These are phyloP conservation scores for Rutstroemia sp. DNA, from an alignment of 2,329 filamentous ascomycete species.

Conservation along the genomic window DNA sequence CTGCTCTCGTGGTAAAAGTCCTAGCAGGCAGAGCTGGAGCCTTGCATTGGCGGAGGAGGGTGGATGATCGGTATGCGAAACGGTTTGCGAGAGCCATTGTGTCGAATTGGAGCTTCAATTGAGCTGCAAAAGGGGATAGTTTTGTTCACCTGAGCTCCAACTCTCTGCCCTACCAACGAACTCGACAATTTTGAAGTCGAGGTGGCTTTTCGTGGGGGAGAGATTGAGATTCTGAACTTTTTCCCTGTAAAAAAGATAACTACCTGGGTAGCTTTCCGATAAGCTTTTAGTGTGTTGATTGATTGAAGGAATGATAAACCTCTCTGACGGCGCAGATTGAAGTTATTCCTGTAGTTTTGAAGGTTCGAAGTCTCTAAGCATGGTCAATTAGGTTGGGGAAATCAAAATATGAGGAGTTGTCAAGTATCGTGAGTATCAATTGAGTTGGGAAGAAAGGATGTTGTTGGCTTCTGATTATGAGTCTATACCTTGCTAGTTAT, in stretches of 20 bases:
- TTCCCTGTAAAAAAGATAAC: not conserved
- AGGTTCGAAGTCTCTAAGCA: conserved; percentile 27
- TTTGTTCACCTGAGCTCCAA: conserved; percentile 12
- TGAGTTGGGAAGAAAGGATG: too few relatives aligned
- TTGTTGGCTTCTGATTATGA: too few relatives aligned
- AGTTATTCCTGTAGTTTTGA: conserved; percentile 23
- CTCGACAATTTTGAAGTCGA: conserved; percentile 3
- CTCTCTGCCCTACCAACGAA: conserved; percentile 6
- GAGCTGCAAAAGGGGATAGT: conserved; percentile 5
- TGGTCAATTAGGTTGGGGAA: conserved; percentile 15
- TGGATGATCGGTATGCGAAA: conserved; percentile 25
- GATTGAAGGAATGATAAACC: conserved; percentile 11
- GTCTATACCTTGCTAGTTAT: too few relatives aligned
- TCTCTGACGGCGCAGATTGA: conserved; percentile 6
- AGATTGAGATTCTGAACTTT: conserved; percentile 5
- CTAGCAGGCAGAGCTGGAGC: conserved; percentile 19
- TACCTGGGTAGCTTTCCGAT: conserved; percentile 3
- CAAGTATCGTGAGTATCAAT: too few relatives aligned
- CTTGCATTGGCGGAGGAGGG: conserved; percentile 27
- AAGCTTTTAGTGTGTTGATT: conserved; percentile 6
- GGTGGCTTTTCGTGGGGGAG: not conserved
- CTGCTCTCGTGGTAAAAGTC: conserved; percentile 26
- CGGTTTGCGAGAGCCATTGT: conserved; percentile 30
- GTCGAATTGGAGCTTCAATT: conserved; percentile 19
- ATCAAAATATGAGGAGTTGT: conserved; percentile 3